Evolutionary conservation across 805 yeast species (phyloP), one percentile per base, ranked within the genome.

Genomic region (Torulaspora indica): DNA sequence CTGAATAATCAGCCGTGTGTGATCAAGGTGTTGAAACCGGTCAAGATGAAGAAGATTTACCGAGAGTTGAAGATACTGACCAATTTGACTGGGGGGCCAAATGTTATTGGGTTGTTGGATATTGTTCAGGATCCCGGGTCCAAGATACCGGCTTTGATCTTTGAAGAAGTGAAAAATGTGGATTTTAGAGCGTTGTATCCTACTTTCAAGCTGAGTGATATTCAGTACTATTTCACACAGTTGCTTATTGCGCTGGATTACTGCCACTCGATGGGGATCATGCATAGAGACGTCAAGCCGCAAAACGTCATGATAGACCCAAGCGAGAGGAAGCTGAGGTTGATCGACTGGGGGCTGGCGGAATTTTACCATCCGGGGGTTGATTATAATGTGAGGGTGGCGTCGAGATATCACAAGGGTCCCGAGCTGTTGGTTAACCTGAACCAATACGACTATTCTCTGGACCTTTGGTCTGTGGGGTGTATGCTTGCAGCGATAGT

Each of bases 241-340:
- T 71, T 90, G 52, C 73, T 90, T 56, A 75, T 72, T 45, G 96
- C 96, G 0, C 73, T 90, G 51, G 95, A 90, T 68, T 89, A 76
- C 65, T 82, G 87, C 43, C 97, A 90, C 69, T 84, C 95, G 5
- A 85, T 85, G 82, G 97, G 97, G 29, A 87, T 90, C 52, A 88
- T 88, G 83, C 96, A 88, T 66, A 74, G 96, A 62, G 96, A 88
- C 66, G 96, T 88, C 40, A 88, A 88, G 63, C 96, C 96, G 8
- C 96, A 88, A 64, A 88, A 88, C 60, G 87, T 88, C 35, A 88
- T 88, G 95, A 88, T 88, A 54, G 95, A 89, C 66, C 95, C 88
- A 49, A 68, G 72, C 36, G 60, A 67, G 41, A 76, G 74, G 53
- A 69, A 71, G 32, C 68, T 89, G 58, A 76, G 91, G 55, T 75